Evolutionary conservation across 2,329 filamentous ascomycete species (phyloP).

Genomic region (Ceratocystis lukuohia): DNA sequence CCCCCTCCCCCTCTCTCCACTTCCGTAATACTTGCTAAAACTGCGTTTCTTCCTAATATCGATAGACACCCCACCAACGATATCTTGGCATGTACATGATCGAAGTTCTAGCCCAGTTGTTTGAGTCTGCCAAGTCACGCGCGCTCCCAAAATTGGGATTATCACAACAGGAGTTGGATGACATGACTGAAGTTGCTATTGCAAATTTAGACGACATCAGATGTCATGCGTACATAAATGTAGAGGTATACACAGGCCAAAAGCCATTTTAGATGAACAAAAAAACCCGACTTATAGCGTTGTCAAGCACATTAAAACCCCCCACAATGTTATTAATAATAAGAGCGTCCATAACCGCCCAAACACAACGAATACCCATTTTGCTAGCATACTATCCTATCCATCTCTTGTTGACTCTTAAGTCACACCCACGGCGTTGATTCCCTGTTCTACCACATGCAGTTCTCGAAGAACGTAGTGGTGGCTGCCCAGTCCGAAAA

Average conservation of each 20-base stretch:
- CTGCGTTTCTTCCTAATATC: neutral
- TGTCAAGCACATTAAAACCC: no score
- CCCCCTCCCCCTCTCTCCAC: no score
- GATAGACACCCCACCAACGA: conserved; percentile 23
- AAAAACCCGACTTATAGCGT: neutral
- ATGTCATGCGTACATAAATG: conserved; percentile 33
- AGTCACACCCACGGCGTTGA: no score
- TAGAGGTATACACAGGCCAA: conserved; percentile 33
- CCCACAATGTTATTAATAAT: no score
- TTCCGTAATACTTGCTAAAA: neutral
- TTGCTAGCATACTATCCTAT: no score
- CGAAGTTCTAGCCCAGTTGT: conserved; percentile 30
- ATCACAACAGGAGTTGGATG: conserved; percentile 22
- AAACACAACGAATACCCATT: no score
- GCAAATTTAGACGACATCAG: conserved; percentile 26
- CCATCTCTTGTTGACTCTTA: no score
- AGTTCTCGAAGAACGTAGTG: conserved; percentile 59
- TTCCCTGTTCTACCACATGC: conserved; percentile 31
- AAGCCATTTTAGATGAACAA: conserved; percentile 24
- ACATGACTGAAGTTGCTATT: conserved; percentile 26
- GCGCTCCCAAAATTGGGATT: conserved; percentile 31
- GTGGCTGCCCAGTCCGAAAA: conserved; percentile 60
- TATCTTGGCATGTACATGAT: conserved; percentile 34
- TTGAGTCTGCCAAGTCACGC: conserved; percentile 30
- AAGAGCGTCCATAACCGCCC: no score